Evolutionary conservation across 1,284 basidiomycete species (phyloP).

Genomic region (Pascua guehoae): DNA sequence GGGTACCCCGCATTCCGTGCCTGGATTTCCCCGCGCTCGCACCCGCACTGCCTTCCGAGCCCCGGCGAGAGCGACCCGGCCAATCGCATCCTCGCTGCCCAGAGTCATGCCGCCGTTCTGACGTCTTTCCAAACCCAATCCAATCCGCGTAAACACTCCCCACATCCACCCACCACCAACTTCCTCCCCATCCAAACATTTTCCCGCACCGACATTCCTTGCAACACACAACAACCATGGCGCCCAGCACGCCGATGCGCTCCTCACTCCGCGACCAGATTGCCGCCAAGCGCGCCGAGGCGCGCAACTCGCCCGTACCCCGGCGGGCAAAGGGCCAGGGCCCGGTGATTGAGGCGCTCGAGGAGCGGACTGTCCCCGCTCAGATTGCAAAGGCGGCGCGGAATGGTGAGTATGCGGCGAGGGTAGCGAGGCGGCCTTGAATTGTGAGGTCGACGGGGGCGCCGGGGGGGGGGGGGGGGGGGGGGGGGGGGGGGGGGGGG

Average conservation of each 20-base stretch:
- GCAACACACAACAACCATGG: no score
- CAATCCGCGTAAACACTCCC: not conserved
- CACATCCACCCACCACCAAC: not conserved
- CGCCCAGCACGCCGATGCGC: not conserved
- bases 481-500: not conserved
- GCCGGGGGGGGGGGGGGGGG: not conserved
- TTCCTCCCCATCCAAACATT: not conserved
- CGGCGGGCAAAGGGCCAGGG: not conserved
- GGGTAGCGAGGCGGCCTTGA: not conserved
- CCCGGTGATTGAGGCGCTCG: slow-evolving; percentile 13
- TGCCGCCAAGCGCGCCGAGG: slow-evolving; percentile 35
- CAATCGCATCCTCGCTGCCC: no score
- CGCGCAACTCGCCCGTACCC: slow-evolving; percentile 18
- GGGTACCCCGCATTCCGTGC: no score
- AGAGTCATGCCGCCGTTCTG: no score
- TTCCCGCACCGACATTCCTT: not conserved
- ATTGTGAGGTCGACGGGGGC: not conserved
- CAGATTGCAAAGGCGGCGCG: slow-evolving; percentile 34
- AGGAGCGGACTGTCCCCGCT: slow-evolving; percentile 31
- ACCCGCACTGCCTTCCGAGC: not conserved
- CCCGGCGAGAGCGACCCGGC: not conserved
- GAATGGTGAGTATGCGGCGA: slow-evolving; percentile 29
- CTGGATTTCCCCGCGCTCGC: no score
- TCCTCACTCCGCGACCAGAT: slow-evolving; percentile 36
- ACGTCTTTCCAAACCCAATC: no score